These are phyloP conservation scores for Citeromyces hawaiiensis DNA, from an alignment of 1,139 yeast genomes.

Conservation along the genomic window DNA sequence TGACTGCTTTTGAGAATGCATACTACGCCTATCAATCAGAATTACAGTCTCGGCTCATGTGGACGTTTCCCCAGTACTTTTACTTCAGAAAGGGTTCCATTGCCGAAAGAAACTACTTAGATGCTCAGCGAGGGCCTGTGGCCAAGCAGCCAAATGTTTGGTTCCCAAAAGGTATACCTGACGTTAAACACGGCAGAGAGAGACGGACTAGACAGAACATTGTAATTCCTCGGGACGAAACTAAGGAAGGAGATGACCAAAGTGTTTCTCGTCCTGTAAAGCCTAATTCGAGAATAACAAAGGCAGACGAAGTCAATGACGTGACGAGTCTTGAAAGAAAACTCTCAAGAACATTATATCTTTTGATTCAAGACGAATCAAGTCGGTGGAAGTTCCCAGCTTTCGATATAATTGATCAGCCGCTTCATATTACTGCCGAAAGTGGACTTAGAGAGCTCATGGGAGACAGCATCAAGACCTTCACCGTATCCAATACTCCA, in stretches of 20 bases:
- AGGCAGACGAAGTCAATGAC: slow-evolving; percentile 60
- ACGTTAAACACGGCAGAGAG: slow-evolving; percentile 78
- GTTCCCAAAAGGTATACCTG: slow-evolving; percentile 78
- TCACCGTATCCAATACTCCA: slow-evolving; percentile 85
- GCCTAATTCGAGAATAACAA: slow-evolving; percentile 61
- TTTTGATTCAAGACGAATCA: slow-evolving; percentile 38
- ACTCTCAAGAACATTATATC: slow-evolving; percentile 67
- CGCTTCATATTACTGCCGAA: slow-evolving; percentile 68
- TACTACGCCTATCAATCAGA: slow-evolving; percentile 79
- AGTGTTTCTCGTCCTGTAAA: slow-evolving; percentile 57
- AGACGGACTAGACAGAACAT: slow-evolving; percentile 72
- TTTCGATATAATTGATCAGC: slow-evolving; percentile 33
- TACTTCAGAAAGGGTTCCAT: slow-evolving; percentile 86
- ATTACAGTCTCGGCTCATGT: slow-evolving; percentile 82
- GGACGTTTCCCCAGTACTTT: slow-evolving; percentile 94
- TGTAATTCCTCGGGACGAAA: slow-evolving; percentile 46
- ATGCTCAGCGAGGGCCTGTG: slow-evolving; percentile 66
- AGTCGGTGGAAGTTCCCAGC: slow-evolving; percentile 66
- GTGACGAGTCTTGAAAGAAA: slow-evolving; percentile 61
- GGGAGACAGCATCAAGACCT: slow-evolving; percentile 66
- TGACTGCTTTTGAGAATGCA: slow-evolving; percentile 57
- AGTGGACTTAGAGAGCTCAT: slow-evolving; percentile 60
- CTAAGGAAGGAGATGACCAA: slow-evolving; percentile 27
- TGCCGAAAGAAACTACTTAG: slow-evolving; percentile 69
- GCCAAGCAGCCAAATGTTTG: slow-evolving; percentile 62